Conservation (phyloP, 108 stramenopile species). For the Schizochytrium sp. region DNA sequence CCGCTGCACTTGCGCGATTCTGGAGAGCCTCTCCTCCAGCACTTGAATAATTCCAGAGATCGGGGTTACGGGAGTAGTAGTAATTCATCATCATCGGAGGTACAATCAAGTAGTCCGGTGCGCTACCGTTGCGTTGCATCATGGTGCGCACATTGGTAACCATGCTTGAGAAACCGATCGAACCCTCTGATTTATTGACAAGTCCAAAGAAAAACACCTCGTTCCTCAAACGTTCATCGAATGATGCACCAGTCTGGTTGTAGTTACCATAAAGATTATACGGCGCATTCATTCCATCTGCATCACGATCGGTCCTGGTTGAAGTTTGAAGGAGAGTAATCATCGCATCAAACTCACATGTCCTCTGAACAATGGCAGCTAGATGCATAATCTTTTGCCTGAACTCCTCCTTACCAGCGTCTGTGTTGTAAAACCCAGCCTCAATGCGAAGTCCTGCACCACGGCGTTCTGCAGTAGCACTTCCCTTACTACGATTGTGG, state of each 20-base stretch:
- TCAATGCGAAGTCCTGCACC: background rate
- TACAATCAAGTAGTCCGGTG: background rate
- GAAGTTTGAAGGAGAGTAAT: background rate
- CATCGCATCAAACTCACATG: slow-evolving; percentile 28
- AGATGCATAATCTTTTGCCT: background rate
- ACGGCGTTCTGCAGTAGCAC: background rate
- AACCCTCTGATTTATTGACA: background rate
- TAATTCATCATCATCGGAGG: background rate
- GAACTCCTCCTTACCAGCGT: background rate
- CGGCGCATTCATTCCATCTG: background rate
- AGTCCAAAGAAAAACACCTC: background rate
- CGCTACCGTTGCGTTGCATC: background rate
- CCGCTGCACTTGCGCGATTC: background rate
- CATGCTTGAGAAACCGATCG: background rate
- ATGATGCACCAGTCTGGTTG: background rate
- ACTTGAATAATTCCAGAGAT: background rate
- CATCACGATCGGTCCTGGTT: background rate
- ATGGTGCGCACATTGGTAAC: background rate
- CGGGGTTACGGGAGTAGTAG: background rate
- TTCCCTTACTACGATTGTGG: background rate
- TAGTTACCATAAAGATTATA: background rate
- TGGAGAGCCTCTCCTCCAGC: background rate
- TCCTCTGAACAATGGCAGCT: background rate
- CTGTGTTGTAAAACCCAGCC: background rate
- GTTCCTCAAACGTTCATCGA: background rate